These are phyloP conservation scores for Xylaria sp. DNA, from an alignment of 2,329 filamentous ascomycete species.

Conservation along the genomic window DNA sequence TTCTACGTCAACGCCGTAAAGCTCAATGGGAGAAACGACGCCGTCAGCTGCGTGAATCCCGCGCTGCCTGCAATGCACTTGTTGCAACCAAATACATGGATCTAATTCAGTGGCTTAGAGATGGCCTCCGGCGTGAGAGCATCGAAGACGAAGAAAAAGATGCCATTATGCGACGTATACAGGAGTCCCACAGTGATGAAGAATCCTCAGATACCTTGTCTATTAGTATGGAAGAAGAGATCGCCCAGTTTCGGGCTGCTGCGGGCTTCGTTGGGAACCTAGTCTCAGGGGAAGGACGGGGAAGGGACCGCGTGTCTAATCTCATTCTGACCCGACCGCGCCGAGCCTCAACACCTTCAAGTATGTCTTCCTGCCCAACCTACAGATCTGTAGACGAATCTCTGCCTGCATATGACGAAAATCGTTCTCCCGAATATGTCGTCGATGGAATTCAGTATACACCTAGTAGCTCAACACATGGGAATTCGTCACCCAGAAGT, in stretches of 20 bases:
- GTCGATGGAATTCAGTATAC: slow-evolving; percentile 58
- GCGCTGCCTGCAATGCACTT: slow-evolving; percentile 42
- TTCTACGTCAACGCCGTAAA: slow-evolving; percentile 33
- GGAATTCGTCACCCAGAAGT: slow-evolving; percentile 21
- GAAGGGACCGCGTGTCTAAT: slow-evolving; percentile 37
- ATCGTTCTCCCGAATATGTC: slow-evolving; percentile 52
- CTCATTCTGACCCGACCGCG: slow-evolving; percentile 37
- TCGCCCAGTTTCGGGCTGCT: slow-evolving; percentile 60
- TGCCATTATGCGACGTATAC: slow-evolving; percentile 46
- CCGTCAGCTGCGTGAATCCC: slow-evolving; percentile 25
- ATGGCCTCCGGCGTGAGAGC: slow-evolving; percentile 39
- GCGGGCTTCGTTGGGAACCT: slow-evolving; percentile 60
- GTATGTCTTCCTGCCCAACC: slow-evolving; percentile 48
- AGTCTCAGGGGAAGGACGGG: slow-evolving; percentile 56
- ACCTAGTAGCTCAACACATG: slow-evolving; percentile 39
- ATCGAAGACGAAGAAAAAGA: slow-evolving; percentile 54
- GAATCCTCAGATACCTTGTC: slow-evolving; percentile 45
- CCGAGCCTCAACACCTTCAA: slow-evolving; percentile 42
- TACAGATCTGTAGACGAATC: slow-evolving; percentile 53
- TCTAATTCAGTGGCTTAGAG: slow-evolving; percentile 48
- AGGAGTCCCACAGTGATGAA: slow-evolving; percentile 45
- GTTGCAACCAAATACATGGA: slow-evolving; percentile 46
- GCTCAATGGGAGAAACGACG: slow-evolving; percentile 32
- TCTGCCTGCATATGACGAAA: slow-evolving; percentile 57
- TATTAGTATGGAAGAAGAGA: slow-evolving; percentile 60